Conservation (phyloP, 768 basidiomycete species). For the Pleurotus sapidus region DNA sequence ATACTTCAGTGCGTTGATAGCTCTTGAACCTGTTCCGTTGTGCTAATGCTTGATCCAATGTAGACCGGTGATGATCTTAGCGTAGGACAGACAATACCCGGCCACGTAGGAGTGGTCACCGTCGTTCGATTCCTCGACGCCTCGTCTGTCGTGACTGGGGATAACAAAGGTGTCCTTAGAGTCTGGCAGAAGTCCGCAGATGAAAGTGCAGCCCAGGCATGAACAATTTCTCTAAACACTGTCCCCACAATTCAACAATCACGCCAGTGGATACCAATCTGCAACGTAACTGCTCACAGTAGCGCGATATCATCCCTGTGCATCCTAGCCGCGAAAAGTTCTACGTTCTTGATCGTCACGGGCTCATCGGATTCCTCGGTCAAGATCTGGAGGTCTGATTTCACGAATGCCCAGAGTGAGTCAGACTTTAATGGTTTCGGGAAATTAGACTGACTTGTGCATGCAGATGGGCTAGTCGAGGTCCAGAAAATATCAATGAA, state of each 20-base stretch:
- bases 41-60: slow-evolving; percentile 7
- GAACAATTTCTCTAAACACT: slow-evolving; percentile 22
- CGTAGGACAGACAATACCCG: slow-evolving; percentile 68
- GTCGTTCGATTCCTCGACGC: slow-evolving; percentile 65
- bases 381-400: slow-evolving; percentile 64
- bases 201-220: slow-evolving; percentile 32
- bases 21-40: neutral
- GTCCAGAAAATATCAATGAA: slow-evolving; percentile 61
- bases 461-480: slow-evolving; percentile 34
- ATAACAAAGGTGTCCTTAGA: slow-evolving; percentile 67
- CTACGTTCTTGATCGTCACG: slow-evolving; percentile 44
- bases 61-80: slow-evolving; percentile 53
- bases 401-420: too few species aligned
- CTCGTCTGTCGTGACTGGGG: slow-evolving; percentile 62
- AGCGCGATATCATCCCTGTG: slow-evolving; percentile 70
- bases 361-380: slow-evolving; percentile 82
- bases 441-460: too few species aligned
- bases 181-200: slow-evolving; percentile 51
- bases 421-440: too few species aligned
- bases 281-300: slow-evolving; percentile 55
- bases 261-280: slow-evolving; percentile 54
- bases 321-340: slow-evolving; percentile 21
- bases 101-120: slow-evolving; percentile 73
- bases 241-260: slow-evolving; percentile 14
- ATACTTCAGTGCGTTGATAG: slow-evolving; percentile 30